phyloP scores from a whole-genome alignment of 352 stramenopile genomes.

The Globisporangium heterothallicum region DNA sequence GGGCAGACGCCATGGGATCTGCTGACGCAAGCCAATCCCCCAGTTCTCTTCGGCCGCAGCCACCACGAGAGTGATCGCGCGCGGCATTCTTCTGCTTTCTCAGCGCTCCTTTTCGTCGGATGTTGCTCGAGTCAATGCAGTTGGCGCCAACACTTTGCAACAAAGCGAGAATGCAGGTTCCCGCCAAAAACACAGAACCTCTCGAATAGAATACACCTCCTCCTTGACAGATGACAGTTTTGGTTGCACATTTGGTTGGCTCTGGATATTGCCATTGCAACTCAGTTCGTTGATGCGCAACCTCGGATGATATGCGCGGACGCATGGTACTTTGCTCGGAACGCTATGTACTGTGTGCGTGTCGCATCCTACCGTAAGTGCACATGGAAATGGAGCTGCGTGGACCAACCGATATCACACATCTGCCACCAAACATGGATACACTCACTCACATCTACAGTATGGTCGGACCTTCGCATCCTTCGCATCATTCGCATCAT shows the following conservation, averaged over 20 bases:
- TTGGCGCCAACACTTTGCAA: constrained; percentile 3
- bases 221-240: too few relatives aligned
- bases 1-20: constrained; percentile 93
- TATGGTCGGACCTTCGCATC: neutral
- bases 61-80: constrained; percentile 78
- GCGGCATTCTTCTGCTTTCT: constrained; percentile 12
- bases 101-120: neutral
- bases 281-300: too few relatives aligned
- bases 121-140: too few relatives aligned
- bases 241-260: too few relatives aligned
- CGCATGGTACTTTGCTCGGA: too few relatives aligned
- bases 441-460: neutral
- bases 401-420: too few relatives aligned
- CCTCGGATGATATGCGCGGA: too few relatives aligned
- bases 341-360: too few relatives aligned
- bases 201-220: neutral
- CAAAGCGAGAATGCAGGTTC: neutral
- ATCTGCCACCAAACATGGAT: neutral
- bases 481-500: neutral
- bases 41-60: constrained; percentile 77
- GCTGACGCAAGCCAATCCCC: constrained; percentile 82
- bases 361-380: too few relatives aligned
- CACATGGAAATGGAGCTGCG: too few relatives aligned
- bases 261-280: too few relatives aligned
- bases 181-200: neutral